Evolutionary conservation across 208 protist genomes (phyloP), one percentile per base, ranked within the genome.

Genomic region (Blechomonas ayalai): DNA sequence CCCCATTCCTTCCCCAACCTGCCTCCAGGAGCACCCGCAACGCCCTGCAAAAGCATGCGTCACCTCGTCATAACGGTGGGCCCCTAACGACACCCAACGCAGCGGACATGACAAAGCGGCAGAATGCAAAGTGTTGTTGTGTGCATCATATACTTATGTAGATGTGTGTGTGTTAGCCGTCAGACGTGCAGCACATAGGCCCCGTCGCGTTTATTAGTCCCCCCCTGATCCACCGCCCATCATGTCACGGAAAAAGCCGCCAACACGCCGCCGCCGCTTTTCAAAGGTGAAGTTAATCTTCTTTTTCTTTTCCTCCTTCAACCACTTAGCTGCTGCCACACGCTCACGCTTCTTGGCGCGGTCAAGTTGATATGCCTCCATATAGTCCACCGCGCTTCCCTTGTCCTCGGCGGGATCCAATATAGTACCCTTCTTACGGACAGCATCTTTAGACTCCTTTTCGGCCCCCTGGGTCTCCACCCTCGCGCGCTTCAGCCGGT

Each of bases 201-300:
- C n/a, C n/a, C n/a, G n/a, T n/a, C n/a, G n/a, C n/a, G n/a, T n/a
- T n/a, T n/a, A n/a, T n/a, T n/a, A n/a, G n/a, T n/a, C n/a, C n/a
- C n/a, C n/a, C n/a, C n/a, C n/a, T n/a, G n/a, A n/a, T n/a, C n/a
- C n/a, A n/a, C n/a, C n/a, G n/a, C n/a, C 39, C 23, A 74, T 29
- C 60, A 87, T 67, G 39, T 93, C 85, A 25, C 81, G 68, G 54
- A 88, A 93, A 48, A 93, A 93, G 27, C 85, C 85, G 43, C 75
- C 65, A 0, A 93, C 81, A 35, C 85, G 80, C 10, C 81, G 70
- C 12, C 76, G 64, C 20, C 81, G 73, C 70, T 90, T 90, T 39
- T 93, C 85, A 53, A 67, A 93, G 4, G 63, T 68, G 26, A 93
- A 93, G 35, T 89, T 90, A 22, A 93, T 58, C 50, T 90, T 93